Evolutionary conservation across 2,329 filamentous ascomycete genomes (phyloP).

Genomic region (Aureobasidium lini): DNA sequence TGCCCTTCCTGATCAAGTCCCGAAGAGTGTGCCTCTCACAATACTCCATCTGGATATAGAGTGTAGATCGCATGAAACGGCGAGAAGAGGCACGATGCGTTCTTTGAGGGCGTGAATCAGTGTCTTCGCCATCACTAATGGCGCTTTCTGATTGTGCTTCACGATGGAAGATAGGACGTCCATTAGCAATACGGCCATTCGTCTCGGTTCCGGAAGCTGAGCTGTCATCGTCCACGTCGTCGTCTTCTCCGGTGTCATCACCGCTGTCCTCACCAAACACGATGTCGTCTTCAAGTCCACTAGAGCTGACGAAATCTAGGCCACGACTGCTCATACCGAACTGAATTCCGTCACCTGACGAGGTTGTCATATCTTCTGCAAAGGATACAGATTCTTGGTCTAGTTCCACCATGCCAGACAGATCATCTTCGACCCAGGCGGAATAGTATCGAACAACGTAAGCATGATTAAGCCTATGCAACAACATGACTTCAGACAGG

Average conservation of each 20-base stretch:
- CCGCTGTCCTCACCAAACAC: constrained; percentile 62
- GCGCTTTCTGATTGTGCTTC: neutral
- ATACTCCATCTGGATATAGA: constrained; percentile 99
- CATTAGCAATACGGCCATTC: neutral
- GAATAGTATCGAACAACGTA: constrained; percentile 86
- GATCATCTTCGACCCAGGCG: constrained; percentile 80
- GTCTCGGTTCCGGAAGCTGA: constrained; percentile 24
- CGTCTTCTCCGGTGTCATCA: constrained; percentile 35
- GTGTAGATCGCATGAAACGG: constrained; percentile 58
- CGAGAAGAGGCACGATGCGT: constrained; percentile 36
- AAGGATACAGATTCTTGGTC: constrained; percentile 9
- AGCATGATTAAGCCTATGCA: constrained; percentile 90
- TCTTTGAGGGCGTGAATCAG: constrained; percentile 26
- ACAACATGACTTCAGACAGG: constrained; percentile 73
- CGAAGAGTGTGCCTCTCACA: constrained; percentile 89
- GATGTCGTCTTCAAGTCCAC: constrained; percentile 60
- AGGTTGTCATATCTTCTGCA: neutral
- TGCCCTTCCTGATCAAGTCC: constrained; percentile 70
- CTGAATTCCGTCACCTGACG: constrained; percentile 3
- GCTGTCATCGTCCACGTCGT: constrained; percentile 33
- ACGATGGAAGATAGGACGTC: neutral
- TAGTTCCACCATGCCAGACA: constrained; percentile 15
- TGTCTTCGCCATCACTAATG: constrained; percentile 8
- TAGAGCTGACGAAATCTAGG: constrained; percentile 89
- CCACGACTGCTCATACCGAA: constrained; percentile 61